phyloP scores from a whole-genome alignment of 2,329 filamentous ascomycete genomes.

The Fusarium incarnatum region DNA sequence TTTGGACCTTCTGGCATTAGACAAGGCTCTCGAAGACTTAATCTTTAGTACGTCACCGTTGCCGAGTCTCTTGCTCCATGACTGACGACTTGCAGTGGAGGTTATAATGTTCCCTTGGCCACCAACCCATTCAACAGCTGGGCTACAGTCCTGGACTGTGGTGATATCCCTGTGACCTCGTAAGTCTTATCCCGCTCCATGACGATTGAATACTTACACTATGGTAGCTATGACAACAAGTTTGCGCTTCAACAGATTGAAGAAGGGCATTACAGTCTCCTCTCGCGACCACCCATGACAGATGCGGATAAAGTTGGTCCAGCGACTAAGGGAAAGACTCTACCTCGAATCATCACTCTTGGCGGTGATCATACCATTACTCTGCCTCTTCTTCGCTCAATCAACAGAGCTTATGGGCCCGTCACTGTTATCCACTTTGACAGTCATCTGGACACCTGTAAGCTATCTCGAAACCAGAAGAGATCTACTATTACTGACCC shows the following conservation, averaged over 20 bases:
- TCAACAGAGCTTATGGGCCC: conserved; percentile 71
- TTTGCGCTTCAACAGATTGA: conserved; percentile 88
- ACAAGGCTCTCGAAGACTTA: conserved; percentile 86
- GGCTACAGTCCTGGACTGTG: conserved; percentile 83
- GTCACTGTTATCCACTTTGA: conserved; percentile 73
- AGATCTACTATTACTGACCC: fast-evolving
- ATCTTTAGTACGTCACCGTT: conserved; percentile 68
- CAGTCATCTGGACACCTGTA: conserved; percentile 74
- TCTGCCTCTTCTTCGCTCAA: conserved; percentile 67
- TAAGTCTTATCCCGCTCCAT: conserved; percentile 54
- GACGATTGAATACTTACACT: not conserved
- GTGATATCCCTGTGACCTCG: conserved; percentile 87
- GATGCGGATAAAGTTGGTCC: conserved; percentile 74
- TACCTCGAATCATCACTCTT: conserved; percentile 84
- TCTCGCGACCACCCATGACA: conserved; percentile 77
- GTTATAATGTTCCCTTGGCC: conserved; percentile 84
- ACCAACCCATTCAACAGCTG: conserved; percentile 86
- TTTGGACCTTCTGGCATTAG: conserved; percentile 88
- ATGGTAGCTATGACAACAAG: conserved; percentile 78
- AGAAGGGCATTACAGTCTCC: conserved; percentile 81
- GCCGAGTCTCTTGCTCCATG: no score
- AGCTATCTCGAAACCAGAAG: no score
- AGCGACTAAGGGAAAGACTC: conserved; percentile 77
- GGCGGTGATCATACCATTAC: conserved; percentile 74
- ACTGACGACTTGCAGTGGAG: conserved; percentile 68